Evolutionary conservation across 129 eudicot species (phyloP), one percentile per base, ranked within the genome.

Genomic region (Chrysanthemum makinoi): DNA sequence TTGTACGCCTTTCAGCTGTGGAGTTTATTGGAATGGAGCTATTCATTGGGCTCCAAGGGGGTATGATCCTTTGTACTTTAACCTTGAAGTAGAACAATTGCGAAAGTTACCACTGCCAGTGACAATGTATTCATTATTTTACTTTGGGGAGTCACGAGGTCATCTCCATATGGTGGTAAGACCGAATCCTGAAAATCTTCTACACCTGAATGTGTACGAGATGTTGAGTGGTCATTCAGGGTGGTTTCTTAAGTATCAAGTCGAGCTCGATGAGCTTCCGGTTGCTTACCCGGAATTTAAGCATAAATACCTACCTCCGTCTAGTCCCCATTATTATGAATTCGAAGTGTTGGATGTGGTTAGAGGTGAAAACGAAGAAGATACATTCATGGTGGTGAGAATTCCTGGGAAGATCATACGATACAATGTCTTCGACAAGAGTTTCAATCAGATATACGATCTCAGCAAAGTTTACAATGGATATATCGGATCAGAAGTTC

Each of bases 61-160:
- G 7, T 0, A 7, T 6, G 46, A 39, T 39, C 46, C 46, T 7
- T 39, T 39, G 10, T 39, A 39, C 46, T 6, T 39, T 39, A 0
- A 39, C 10, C 46, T 7, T 39, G 46, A 39, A 7, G 46, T 7
- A 39, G 46, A 39, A 39, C 46, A 39, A 2, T 39, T 39, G 46
- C 10, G 10, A 39, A 39, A 39, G 46, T 7, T 39, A 7, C 46
- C 46, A 39, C 2, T 39, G 46, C 46, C 46, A 39, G 46, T 39
- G 9, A 39, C 46, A 2, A 39, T 39, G 46, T 39, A 39, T 39
- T 6, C 46, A 39, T 39, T 39, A 39, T 39, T 39, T 66, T 77
- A 71, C 74, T 69, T 80, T 8, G 81, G 89, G 66, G 86, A 84
- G 66, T 78, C 79, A 43, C 5, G 59, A 47, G 86, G 82, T 51